These are phyloP conservation scores for Cenchrus fungigraminus DNA, from an alignment of 176 grass and related monocot genomes.

Conservation along the genomic window DNA sequence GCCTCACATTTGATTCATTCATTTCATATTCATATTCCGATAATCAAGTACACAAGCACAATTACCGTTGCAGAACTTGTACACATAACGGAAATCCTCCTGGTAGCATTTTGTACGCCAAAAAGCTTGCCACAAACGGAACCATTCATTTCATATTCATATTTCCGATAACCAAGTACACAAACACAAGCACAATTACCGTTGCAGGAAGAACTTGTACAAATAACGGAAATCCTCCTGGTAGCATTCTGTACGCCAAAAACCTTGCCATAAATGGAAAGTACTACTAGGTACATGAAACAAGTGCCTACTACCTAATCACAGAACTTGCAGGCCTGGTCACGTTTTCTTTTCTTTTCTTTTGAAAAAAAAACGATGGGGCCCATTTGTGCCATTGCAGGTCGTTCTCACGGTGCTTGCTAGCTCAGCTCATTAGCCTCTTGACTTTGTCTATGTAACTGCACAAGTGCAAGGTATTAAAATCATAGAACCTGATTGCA, in stretches of 20 bases:
- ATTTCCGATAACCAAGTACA: background rate
- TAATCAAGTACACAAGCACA: background rate
- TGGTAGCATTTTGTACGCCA: too few species aligned
- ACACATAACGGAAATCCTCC: too few species aligned
- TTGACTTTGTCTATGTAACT: slow-evolving; percentile 53
- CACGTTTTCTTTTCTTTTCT: too few species aligned
- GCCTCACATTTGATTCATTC: background rate
- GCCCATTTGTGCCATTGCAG: background rate
- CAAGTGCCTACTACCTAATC: too few species aligned
- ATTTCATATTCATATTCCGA: background rate
- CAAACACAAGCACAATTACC: background rate
- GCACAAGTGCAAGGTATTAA: slow-evolving; percentile 37
- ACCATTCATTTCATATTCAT: background rate
- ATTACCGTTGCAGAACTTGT: background rate
- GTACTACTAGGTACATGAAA: too few species aligned
- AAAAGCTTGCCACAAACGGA: background rate
- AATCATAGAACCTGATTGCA: background rate
- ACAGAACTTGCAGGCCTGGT: background rate
- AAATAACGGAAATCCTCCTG: too few species aligned
- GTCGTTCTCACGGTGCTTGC: background rate
- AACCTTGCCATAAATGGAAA: background rate
- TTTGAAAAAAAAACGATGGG: background rate
- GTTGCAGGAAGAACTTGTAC: background rate
- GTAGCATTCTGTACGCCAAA: too few species aligned
- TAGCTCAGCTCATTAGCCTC: slow-evolving; percentile 46